Conservation (phyloP, 805 yeast species). For the Saccharomyces mikatae region DNA sequence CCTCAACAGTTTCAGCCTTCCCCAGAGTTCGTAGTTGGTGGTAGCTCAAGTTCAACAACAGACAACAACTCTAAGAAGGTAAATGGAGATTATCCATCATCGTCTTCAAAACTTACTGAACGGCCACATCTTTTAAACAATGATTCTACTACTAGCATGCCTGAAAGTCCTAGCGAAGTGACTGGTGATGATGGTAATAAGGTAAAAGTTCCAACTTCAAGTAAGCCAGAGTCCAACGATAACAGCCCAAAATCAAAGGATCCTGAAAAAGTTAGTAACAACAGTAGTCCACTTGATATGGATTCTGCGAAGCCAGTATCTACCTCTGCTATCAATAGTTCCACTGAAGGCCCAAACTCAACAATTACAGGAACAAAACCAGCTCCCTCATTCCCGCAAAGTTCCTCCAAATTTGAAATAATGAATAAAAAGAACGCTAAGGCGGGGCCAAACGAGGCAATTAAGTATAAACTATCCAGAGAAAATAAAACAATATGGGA, state of each 20-base stretch:
- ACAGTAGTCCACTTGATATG: not conserved
- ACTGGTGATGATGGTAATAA: not conserved
- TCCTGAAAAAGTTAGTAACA: not conserved
- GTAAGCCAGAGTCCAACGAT: constrained; percentile 2
- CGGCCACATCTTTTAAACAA: constrained; percentile 1
- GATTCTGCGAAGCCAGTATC: not conserved
- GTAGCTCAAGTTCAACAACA: not conserved
- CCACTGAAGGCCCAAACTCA: not conserved
- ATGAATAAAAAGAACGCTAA: not conserved
- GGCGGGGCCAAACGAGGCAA: constrained; percentile 21
- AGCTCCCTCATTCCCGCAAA: not conserved
- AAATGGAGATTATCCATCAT: not conserved
- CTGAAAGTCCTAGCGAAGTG: not conserved
- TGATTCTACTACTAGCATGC: constrained; percentile 2
- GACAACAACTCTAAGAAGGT: not conserved
- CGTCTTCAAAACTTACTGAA: not conserved
- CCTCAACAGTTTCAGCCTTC: not conserved
- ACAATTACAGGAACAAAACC: not conserved
- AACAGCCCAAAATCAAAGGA: not conserved
- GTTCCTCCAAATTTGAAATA: not conserved
- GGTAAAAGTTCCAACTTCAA: not conserved
- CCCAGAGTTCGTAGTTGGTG: not conserved
- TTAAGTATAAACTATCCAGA: constrained; percentile 31
- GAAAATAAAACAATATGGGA: constrained; percentile 34
- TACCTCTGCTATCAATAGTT: not conserved